phyloP scores from a whole-genome alignment of 352 stramenopile genomes.

The Globisporangium rhizosaccharum region DNA sequence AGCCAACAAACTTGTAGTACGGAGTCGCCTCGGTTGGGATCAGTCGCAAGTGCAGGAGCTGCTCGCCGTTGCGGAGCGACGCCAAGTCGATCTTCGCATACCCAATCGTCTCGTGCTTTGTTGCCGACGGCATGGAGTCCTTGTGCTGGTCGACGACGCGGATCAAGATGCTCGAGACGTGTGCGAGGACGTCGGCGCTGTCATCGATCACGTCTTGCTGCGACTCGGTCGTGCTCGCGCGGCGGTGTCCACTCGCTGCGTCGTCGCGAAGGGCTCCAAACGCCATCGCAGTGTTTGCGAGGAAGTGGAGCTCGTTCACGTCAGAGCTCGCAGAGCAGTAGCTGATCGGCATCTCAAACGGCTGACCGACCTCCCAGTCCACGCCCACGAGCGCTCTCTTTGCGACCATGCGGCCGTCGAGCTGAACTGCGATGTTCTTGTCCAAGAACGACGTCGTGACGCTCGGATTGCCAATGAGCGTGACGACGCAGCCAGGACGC shows the following conservation, averaged over 20 bases:
- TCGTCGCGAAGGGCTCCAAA: slow-evolving; percentile 20
- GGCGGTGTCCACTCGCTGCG: neutral
- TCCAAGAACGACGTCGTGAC: slow-evolving; percentile 1
- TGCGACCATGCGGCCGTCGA: slow-evolving; percentile 22
- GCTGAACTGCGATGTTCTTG: slow-evolving; percentile 11
- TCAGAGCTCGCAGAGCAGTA: slow-evolving; percentile 9
- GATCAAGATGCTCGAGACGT: slow-evolving; percentile 42
- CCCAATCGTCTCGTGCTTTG: slow-evolving; percentile 20
- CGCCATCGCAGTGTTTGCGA: slow-evolving; percentile 18
- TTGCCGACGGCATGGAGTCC: neutral
- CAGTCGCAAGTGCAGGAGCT: slow-evolving; percentile 36
- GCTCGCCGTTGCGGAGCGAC: slow-evolving; percentile 24
- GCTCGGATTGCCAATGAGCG: slow-evolving; percentile 34
- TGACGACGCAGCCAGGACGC: slow-evolving; percentile 35
- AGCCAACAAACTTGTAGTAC: slow-evolving; percentile 56
- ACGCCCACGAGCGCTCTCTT: slow-evolving; percentile 9
- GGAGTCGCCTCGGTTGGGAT: slow-evolving; percentile 28
- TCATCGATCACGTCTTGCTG: slow-evolving; percentile 14
- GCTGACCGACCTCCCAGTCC: slow-evolving; percentile 14
- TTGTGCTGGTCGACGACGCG: slow-evolving; percentile 31
- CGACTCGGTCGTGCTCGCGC: neutral
- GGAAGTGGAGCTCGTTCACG: slow-evolving; percentile 20
- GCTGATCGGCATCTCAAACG: slow-evolving; percentile 14
- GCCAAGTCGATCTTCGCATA: slow-evolving; percentile 49
- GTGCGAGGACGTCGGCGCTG: slow-evolving; percentile 22